Evolutionary conservation across 2,329 filamentous ascomycete species (phyloP).

Genomic region (Nemania sp.): DNA sequence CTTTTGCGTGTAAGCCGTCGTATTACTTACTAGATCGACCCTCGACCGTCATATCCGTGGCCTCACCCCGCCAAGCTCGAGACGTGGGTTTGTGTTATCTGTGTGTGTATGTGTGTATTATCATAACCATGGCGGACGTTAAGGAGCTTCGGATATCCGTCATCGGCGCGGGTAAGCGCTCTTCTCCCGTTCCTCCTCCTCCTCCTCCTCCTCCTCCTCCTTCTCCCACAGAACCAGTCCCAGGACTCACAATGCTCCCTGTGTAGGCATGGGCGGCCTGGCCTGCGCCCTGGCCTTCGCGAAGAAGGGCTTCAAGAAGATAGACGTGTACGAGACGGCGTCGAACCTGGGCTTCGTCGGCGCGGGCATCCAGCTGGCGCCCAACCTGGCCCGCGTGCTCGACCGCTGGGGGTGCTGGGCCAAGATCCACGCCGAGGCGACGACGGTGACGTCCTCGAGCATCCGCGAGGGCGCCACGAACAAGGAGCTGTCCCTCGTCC

Average conservation of each 20-base stretch:
- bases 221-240: background rate
- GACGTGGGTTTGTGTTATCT: background rate
- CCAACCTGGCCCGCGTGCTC: slow-evolving; percentile 79
- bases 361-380: slow-evolving; percentile 82
- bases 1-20: background rate
- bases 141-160: slow-evolving; percentile 49
- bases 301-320: slow-evolving; percentile 73
- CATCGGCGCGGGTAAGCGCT: slow-evolving; percentile 51
- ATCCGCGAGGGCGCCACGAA: slow-evolving; percentile 75
- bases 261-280: slow-evolving; percentile 76
- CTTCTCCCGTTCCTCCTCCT: background rate
- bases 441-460: slow-evolving; percentile 71
- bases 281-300: slow-evolving; percentile 73
- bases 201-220: background rate
- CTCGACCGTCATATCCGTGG: slow-evolving; percentile 1
- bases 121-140: slow-evolving; percentile 38
- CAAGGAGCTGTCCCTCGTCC: slow-evolving; percentile 70
- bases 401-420: slow-evolving; percentile 74
- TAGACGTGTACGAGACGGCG: slow-evolving; percentile 75
- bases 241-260: slow-evolving; percentile 2
- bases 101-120: no score
- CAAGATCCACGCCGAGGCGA: slow-evolving; percentile 67
- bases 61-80: background rate
- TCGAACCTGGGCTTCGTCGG: slow-evolving; percentile 79
- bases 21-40: background rate